phyloP scores from a whole-genome alignment of 192 early-diverging fungal species.

The Chytriomyces sp. region DNA sequence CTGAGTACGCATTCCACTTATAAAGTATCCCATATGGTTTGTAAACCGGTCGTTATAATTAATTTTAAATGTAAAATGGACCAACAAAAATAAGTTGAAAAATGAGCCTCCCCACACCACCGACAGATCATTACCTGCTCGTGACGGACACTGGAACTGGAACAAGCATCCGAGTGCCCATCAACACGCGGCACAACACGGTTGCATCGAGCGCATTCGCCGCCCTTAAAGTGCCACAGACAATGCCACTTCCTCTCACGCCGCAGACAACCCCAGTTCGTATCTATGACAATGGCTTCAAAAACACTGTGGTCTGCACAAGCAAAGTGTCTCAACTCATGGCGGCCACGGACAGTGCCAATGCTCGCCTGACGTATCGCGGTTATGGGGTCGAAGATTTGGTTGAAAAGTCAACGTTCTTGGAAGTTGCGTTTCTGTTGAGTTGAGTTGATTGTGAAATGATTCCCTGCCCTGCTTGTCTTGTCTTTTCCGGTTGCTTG shows the following conservation, averaged over 20 bases:
- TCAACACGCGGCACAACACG: conserved; percentile 37
- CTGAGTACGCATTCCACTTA: background rate
- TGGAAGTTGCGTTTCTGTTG: conserved; percentile 70
- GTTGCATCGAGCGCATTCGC: conserved; percentile 53
- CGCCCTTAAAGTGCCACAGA: conserved; percentile 46
- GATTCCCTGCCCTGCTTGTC: background rate
- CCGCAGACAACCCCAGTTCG: conserved; percentile 51
- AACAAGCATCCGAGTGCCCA: conserved; percentile 42
- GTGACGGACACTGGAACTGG: conserved; percentile 42
- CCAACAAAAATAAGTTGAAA: background rate
- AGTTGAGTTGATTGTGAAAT: conserved; percentile 16
- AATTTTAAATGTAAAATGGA: background rate
- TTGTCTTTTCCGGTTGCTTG: too few relatives aligned
- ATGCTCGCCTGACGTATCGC: conserved; percentile 52
- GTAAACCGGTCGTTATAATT: background rate
- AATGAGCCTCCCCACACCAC: background rate
- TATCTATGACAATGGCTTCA: conserved; percentile 56
- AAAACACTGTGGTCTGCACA: conserved; percentile 58
- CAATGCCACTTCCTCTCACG: conserved; percentile 40
- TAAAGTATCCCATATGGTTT: background rate
- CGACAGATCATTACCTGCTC: conserved; percentile 33
- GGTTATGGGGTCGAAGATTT: conserved; percentile 68
- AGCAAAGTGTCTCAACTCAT: conserved; percentile 48
- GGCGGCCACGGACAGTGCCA: conserved; percentile 32
- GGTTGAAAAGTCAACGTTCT: conserved; percentile 63